Base-by-base conservation (phyloP, 176 grass and related monocot species). In the Panicum miliaceum region DNA sequence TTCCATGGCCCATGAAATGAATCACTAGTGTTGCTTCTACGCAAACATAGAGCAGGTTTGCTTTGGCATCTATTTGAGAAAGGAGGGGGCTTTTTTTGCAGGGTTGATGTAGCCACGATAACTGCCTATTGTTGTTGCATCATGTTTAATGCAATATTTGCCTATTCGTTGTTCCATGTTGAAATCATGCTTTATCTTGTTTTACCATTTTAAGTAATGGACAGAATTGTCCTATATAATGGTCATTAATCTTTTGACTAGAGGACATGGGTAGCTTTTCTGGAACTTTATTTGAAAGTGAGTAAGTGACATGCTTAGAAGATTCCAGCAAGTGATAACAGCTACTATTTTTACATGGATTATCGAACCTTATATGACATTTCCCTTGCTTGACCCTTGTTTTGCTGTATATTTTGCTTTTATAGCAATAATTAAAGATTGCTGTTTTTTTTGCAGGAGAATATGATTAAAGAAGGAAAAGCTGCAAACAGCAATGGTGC, bases 401-500 rank as follows among this genome's bases (percentile, higher is more conserved):
- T 47, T 48, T 81, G 23, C 57, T 72, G 65, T 64, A 29, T 22
- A 37, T 54, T 54, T 15, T 63, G 13, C 25, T 63, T 59, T 80
- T 11, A 41, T 41, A 40, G 22, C 9, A 81, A 50, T 36, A 81
- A 50, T 36, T 85, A 61, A 70, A 41, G 18, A 68, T 36, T 54
- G 32, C 10, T 3, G 68, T 79, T 82, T 54, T 78, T 75, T 20
- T 69, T 10, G 0, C 61, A 73, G 79, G 41, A 84, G 8, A 82
- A 48, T 84, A 50, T 58, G 78, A 87, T 77, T 65, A 77, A 88
- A 83, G 79, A 88, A 58, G 56, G 23, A 12, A 78, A 91, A 84
- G 86, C 26, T 51, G 63, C 64, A 45, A 66, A 77, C 72, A 65
- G 15, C 60, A 85, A 79, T 81, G 50, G 35, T 70, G 65, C 47